phyloP scores from a whole-genome alignment of 2,329 filamentous ascomycete genomes.

The Dactylellina drechsleri region DNA sequence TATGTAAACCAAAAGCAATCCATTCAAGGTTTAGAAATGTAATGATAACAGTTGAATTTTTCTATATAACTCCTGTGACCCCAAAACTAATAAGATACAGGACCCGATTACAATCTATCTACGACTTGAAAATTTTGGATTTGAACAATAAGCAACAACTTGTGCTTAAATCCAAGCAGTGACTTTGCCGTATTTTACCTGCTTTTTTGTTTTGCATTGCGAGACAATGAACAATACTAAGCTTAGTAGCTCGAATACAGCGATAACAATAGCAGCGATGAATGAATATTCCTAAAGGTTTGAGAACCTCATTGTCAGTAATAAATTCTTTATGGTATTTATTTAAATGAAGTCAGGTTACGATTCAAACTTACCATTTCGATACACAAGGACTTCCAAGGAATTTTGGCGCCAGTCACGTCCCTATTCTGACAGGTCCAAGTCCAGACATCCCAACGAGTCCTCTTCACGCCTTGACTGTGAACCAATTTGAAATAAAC shows the following conservation, averaged over 20 bases:
- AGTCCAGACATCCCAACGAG: conserved; percentile 18
- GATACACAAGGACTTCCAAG: not conserved
- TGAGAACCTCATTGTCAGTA: not conserved
- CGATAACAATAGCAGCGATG: conserved; percentile 6
- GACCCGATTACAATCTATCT: too few relatives aligned
- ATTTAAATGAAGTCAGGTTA: not conserved
- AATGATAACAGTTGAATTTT: too few relatives aligned
- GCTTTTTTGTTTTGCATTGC: not conserved
- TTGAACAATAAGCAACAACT: too few relatives aligned
- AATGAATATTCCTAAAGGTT: conserved; percentile 12
- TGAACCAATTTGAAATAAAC: conserved; percentile 12
- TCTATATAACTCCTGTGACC: too few relatives aligned
- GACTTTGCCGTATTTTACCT: conserved; percentile 1
- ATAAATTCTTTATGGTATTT: not conserved
- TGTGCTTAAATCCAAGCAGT: not conserved
- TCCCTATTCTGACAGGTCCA: conserved; percentile 10
- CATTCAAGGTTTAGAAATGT: too few relatives aligned
- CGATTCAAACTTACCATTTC: not conserved
- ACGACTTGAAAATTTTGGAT: too few relatives aligned
- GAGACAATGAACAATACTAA: not conserved
- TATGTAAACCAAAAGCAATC: too few relatives aligned
- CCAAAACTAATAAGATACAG: too few relatives aligned
- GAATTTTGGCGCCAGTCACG: not conserved
- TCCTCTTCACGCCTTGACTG: not conserved
- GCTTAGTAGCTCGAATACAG: conserved; percentile 7